Evolutionary conservation across 192 early-diverging fungal genomes (phyloP).

Genomic region (Backusella luteola): DNA sequence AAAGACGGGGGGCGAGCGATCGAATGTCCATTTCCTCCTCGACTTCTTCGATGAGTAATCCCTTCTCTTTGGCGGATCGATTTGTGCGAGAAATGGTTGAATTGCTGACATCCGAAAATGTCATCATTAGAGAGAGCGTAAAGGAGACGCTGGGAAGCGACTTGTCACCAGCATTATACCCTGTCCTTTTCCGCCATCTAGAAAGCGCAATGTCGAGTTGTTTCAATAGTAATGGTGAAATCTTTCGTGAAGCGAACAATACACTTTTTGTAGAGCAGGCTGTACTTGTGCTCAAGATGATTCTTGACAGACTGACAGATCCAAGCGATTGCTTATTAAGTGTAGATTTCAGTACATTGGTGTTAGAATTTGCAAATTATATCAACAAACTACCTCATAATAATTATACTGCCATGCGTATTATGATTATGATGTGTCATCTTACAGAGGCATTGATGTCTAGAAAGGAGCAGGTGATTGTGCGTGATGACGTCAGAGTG

Average conservation of each 20-base stretch:
- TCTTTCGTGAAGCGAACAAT: slow-evolving; percentile 43
- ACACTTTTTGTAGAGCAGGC: slow-evolving; percentile 70
- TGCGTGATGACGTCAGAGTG: slow-evolving; percentile 66
- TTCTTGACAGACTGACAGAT: slow-evolving; percentile 61
- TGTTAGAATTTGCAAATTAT: slow-evolving; percentile 62
- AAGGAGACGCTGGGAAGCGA: slow-evolving; percentile 76
- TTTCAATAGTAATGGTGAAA: slow-evolving; percentile 59
- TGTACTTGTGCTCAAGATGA: slow-evolving; percentile 64
- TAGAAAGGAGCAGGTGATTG: slow-evolving; percentile 66
- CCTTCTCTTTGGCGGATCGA: slow-evolving; percentile 51
- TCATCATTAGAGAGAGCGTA: slow-evolving; percentile 69
- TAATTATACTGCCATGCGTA: slow-evolving; percentile 47
- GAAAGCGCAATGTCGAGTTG: slow-evolving; percentile 54
- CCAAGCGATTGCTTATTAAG: slow-evolving; percentile 46
- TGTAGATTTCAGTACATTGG: slow-evolving; percentile 63
- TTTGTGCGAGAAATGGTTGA: slow-evolving; percentile 73
- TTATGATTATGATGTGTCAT: slow-evolving; percentile 73
- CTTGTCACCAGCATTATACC: slow-evolving; percentile 62
- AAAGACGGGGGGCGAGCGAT: neutral
- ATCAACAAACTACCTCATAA: slow-evolving; percentile 54
- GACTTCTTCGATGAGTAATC: neutral
- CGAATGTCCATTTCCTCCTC: neutral
- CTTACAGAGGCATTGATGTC: slow-evolving; percentile 65
- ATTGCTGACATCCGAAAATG: slow-evolving; percentile 71
- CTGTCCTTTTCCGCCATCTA: slow-evolving; percentile 55